Evolutionary conservation across 495 filamentous ascomycete species (phyloP), one percentile per base, ranked within the genome.

Genomic region (Neurospora sublineolata): DNA sequence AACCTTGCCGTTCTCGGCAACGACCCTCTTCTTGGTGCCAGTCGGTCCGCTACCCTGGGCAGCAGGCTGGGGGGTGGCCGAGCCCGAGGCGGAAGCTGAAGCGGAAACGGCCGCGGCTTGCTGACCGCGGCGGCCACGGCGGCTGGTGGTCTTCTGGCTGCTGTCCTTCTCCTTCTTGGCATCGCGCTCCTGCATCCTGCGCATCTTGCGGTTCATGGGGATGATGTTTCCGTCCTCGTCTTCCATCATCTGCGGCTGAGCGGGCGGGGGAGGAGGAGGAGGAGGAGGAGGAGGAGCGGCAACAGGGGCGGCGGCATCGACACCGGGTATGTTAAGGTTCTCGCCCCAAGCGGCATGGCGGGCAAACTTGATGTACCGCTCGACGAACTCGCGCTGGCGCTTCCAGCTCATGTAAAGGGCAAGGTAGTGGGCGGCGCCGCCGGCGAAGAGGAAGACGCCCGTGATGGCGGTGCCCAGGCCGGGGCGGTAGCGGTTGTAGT

Each of bases 1-100:
- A 0, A 95, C 85, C 82, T 99, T 99, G 52, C 95, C 95, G 77
- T 99, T 99, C 84, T 97, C 91, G 3, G 94, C 94, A 36, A 93
- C 87, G 23, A 98, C 91, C 12, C 89, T 83, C 86, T 93, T 94
- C 80, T 91, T 92, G 44, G 91, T 83, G 3, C 93, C 93, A 1
- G 73, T 86, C 75, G 73, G 91, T 75, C 79, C 85, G 5, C 83
- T 73, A 3, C 80, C 79, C 72, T 82, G 79, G 18, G 74, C 72
- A 69, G 72, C 72, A 8, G 75, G 75, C 75, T 75, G 77, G 68
- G 77, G 79, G 7, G 77, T 80, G 14, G 75, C 77, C 20, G 79
- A 77, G 8, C 77, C 79, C 3, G 77, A 74, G 11, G 69, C 71
- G n/a, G 72, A 23, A 11, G 70, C 73, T 7, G 74, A 75, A 8